Conservation (phyloP, 768 basidiomycete species). For the Amanita fuliginea region DNA sequence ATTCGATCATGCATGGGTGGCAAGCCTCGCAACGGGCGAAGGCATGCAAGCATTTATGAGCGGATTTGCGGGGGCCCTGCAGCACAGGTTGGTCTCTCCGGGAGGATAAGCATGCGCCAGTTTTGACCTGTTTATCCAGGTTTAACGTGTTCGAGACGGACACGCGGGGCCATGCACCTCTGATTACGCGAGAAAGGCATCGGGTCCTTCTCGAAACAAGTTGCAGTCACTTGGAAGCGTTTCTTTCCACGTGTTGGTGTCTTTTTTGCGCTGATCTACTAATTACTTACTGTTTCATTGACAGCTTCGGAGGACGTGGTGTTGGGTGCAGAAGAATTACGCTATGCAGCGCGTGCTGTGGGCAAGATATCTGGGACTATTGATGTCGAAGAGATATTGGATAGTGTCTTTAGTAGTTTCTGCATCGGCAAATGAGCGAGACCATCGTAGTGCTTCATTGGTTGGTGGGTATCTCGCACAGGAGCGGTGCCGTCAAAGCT, state of each 20-base stretch:
- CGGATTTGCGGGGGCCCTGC: slow-evolving; percentile 42
- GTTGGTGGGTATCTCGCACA: too few relatives aligned
- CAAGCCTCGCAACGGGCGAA: slow-evolving; percentile 48
- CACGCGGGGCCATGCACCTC: slow-evolving; percentile 29
- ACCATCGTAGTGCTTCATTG: background rate
- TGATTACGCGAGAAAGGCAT: slow-evolving; percentile 76
- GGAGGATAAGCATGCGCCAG: background rate
- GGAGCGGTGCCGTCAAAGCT: too few relatives aligned
- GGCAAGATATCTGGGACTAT: slow-evolving; percentile 76
- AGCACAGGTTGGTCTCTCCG: slow-evolving; percentile 28
- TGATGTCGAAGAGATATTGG: slow-evolving; percentile 75
- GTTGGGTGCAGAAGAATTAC: slow-evolving; percentile 75
- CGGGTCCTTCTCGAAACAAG: slow-evolving; percentile 65
- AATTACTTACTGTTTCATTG: background rate
- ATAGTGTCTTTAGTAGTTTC: slow-evolving; percentile 75
- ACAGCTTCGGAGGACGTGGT: slow-evolving; percentile 64
- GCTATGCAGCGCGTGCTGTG: slow-evolving; percentile 77
- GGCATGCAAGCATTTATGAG: slow-evolving; percentile 51
- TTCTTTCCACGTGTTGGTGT: slow-evolving; percentile 34
- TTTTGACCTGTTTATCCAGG: background rate
- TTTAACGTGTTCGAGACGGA: slow-evolving; percentile 19
- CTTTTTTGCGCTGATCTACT: slow-evolving; percentile 5
- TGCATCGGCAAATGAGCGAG: slow-evolving; percentile 70
- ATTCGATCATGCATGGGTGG: slow-evolving; percentile 36
- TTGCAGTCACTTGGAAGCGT: slow-evolving; percentile 48